These are phyloP conservation scores for Cyberlindnera nakhonratchasimensis DNA, from an alignment of 805 yeast genomes.

Conservation along the genomic window DNA sequence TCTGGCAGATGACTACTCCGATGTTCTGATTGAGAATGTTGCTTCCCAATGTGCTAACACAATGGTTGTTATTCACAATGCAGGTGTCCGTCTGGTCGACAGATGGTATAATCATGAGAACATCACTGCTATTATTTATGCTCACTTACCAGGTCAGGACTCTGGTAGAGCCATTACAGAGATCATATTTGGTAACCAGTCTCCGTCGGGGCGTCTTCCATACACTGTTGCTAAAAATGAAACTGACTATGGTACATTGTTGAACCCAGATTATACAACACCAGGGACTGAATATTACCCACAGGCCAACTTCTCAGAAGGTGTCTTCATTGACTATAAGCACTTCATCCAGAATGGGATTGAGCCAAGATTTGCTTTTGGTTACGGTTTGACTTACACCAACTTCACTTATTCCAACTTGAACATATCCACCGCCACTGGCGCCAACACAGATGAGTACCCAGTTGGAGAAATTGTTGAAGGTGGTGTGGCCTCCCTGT, in stretches of 20 bases:
- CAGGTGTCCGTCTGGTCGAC: conserved; percentile 11
- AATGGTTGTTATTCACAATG: conserved; percentile 11
- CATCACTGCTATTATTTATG: conserved; percentile 11
- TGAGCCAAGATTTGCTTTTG: conserved; percentile 54
- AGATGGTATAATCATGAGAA: conserved; percentile 11
- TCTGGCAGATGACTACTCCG: conserved; percentile 11
- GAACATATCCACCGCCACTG: conserved; percentile 27
- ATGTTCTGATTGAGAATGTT: conserved; percentile 6
- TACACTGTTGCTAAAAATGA: conserved; percentile 12
- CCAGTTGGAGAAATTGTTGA: conserved; percentile 6
- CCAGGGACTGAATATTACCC: conserved; percentile 28
- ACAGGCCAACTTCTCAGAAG: conserved; percentile 27
- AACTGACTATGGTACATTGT: conserved; percentile 4
- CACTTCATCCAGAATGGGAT: conserved; percentile 50
- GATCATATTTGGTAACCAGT: conserved; percentile 11
- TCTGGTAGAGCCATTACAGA: conserved; percentile 9
- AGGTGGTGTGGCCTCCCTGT: conserved; percentile 9
- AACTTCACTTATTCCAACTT: conserved; percentile 32
- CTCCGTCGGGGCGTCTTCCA: conserved; percentile 11
- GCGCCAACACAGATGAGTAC: conserved; percentile 15
- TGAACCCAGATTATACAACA: conserved; percentile 10
- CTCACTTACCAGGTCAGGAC: conserved; percentile 13
- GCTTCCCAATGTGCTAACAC: conserved; percentile 11
- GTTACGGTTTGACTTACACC: conserved; percentile 56
- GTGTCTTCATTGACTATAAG: conserved; percentile 46